Conservation (phyloP, 2,329 filamentous ascomycete genomes). For the Emericellopsis atlantica region DNA sequence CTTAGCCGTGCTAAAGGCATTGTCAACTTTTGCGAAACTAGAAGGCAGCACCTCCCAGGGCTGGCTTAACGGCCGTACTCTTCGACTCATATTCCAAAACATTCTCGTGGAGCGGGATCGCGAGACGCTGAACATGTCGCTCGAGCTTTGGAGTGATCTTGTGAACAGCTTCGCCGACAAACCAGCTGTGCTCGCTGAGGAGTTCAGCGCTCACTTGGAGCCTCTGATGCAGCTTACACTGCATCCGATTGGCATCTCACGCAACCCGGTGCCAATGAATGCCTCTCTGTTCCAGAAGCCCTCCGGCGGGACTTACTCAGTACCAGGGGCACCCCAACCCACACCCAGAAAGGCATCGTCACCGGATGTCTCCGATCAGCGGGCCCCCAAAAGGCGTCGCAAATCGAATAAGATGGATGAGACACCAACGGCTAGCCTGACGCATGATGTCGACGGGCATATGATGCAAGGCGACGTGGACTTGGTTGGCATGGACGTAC, state of each 20-base stretch:
- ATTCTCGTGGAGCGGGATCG: slow-evolving; percentile 85
- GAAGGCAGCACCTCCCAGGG: slow-evolving; percentile 68
- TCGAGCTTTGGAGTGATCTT: slow-evolving; percentile 77
- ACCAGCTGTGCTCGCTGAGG: slow-evolving; percentile 51
- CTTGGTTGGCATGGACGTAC: slow-evolving; percentile 75
- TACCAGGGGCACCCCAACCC: slow-evolving; percentile 28
- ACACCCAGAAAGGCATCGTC: slow-evolving; percentile 30
- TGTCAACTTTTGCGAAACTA: slow-evolving; percentile 85
- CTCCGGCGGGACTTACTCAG: slow-evolving; percentile 71
- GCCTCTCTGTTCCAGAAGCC: slow-evolving; percentile 81
- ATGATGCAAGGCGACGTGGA: slow-evolving; percentile 98
- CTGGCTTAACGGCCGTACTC: slow-evolving; percentile 83
- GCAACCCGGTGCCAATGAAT: slow-evolving; percentile 89
- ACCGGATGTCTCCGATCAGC: slow-evolving; percentile 45
- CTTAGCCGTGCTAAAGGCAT: slow-evolving; percentile 79
- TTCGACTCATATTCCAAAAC: slow-evolving; percentile 89
- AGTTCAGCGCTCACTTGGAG: slow-evolving; percentile 64
- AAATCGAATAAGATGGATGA: slow-evolving; percentile 79
- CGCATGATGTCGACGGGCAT: slow-evolving; percentile 92
- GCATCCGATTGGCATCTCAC: slow-evolving; percentile 83
- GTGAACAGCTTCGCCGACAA: slow-evolving; percentile 55
- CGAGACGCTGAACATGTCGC: slow-evolving; percentile 66
- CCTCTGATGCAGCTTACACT: slow-evolving; percentile 76
- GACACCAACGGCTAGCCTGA: slow-evolving; percentile 44
- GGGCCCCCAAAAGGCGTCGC: slow-evolving; percentile 62